These are phyloP conservation scores for Casuarina cunninghamiana DNA, from an alignment of 306 rosid species.

Conservation along the genomic window DNA sequence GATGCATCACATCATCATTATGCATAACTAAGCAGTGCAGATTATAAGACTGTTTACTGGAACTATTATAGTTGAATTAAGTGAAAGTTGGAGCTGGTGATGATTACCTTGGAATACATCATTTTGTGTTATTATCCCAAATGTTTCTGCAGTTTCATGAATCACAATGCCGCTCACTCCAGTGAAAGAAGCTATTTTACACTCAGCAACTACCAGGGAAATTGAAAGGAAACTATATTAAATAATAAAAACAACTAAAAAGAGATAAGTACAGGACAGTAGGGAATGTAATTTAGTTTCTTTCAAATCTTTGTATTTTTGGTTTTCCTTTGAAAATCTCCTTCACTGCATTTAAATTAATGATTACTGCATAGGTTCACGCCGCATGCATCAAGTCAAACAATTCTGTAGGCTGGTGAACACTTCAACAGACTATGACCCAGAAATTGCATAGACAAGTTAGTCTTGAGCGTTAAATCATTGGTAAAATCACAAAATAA, in stretches of 20 bases:
- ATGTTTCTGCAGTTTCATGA: slow-evolving; percentile 82
- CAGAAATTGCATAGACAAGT: neutral
- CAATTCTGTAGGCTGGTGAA: neutral
- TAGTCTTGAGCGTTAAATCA: neutral
- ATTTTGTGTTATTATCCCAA: slow-evolving; percentile 71
- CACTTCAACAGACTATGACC: neutral
- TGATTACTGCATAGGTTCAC: neutral
- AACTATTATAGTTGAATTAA: slow-evolving; percentile 11
- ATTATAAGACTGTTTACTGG: slow-evolving; percentile 8
- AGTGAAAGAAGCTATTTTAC: slow-evolving; percentile 54
- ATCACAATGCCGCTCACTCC: slow-evolving; percentile 80
- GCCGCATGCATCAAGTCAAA: neutral
- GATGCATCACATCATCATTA: neutral
- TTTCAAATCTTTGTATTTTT: neutral
- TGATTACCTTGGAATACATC: slow-evolving; percentile 60
- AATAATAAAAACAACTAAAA: neutral
- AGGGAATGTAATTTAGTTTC: neutral
- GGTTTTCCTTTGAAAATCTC: neutral
- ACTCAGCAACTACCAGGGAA: slow-evolving; percentile 62
- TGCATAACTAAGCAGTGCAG: neutral
- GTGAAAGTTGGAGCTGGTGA: slow-evolving; percentile 18
- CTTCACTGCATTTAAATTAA: neutral
- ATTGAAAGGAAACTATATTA: slow-evolving; percentile 15
- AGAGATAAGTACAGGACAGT: neutral
- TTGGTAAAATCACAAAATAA: neutral